Evolutionary conservation across 2,329 filamentous ascomycete species (phyloP).

Genomic region (Onygena corvina): DNA sequence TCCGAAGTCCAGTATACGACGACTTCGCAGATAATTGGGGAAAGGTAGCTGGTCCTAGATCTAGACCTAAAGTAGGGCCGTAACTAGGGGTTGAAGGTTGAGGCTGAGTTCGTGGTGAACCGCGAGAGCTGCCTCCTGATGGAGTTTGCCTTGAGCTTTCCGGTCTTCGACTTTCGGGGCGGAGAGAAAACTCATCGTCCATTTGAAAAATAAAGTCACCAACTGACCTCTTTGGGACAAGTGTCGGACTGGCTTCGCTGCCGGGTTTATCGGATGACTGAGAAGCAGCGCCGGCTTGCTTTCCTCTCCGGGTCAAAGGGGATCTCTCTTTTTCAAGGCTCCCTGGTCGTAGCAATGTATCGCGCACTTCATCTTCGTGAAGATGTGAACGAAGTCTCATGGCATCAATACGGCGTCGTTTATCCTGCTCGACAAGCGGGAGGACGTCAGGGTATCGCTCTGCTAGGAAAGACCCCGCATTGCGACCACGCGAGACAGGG

Average conservation of each 20-base stretch:
- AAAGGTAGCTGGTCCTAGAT: not conserved
- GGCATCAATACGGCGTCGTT: constrained; percentile 58
- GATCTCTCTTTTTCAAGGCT: constrained; percentile 52
- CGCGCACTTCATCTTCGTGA: constrained; percentile 54
- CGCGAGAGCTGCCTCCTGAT: not conserved
- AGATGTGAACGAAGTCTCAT: constrained; percentile 56
- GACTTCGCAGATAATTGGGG: not conserved
- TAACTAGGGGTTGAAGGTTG: not conserved
- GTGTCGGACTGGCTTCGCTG: constrained; percentile 43
- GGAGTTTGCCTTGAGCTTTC: not conserved
- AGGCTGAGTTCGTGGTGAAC: not conserved
- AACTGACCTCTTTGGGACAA: constrained; percentile 56
- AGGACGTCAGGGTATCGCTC: constrained; percentile 37
- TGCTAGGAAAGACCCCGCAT: constrained; percentile 46
- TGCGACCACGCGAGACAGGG: constrained; percentile 64
- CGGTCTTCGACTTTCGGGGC: not conserved
- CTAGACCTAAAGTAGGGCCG: not conserved
- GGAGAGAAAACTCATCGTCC: constrained; percentile 48
- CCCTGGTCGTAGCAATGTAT: constrained; percentile 48
- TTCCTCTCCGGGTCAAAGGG: constrained; percentile 29
- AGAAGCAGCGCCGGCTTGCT: constrained; percentile 38
- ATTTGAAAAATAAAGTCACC: constrained; percentile 84
- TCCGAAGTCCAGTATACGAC: not conserved
- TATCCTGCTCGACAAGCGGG: constrained; percentile 30
- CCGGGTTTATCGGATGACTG: constrained; percentile 36